Evolutionary conservation across 2,329 filamentous ascomycete species (phyloP).

Genomic region (Colletotrichum falcatum): DNA sequence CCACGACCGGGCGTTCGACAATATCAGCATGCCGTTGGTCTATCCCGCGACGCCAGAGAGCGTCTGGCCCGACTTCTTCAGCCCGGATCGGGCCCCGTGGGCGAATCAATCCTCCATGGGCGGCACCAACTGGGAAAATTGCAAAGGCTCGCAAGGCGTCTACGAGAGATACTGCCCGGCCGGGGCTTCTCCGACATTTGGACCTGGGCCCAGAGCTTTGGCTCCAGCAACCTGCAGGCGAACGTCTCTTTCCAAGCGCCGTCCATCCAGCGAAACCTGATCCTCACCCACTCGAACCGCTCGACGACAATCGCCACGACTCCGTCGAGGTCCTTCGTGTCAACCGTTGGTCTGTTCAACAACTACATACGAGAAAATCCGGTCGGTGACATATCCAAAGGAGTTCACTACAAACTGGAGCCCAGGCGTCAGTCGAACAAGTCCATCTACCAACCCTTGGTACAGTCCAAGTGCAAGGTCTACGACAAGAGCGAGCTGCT

Average conservation of each 20-base stretch:
- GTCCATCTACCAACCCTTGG: slow-evolving; percentile 13
- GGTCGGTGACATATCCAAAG: neutral
- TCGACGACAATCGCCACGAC: slow-evolving; percentile 3
- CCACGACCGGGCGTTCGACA: neutral
- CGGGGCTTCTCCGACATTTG: slow-evolving; percentile 8
- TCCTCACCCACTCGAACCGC: neutral
- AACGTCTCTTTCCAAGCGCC: neutral
- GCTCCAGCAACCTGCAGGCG: neutral
- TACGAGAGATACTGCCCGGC: slow-evolving; percentile 10
- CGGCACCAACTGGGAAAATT: slow-evolving; percentile 1
- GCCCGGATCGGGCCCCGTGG: neutral
- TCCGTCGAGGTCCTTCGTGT: neutral
- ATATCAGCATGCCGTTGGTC: neutral
- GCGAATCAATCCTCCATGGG: neutral
- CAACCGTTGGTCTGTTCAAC: neutral
- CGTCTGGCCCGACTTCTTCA: neutral
- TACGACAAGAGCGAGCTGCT: neutral
- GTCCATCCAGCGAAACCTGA: neutral
- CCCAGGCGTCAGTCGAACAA: neutral
- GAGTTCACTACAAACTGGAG: neutral
- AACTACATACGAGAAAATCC: neutral
- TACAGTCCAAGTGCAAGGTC: slow-evolving; percentile 15
- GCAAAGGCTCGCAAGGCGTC: neutral
- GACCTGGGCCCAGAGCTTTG: neutral
- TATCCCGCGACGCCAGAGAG: neutral